These are phyloP conservation scores for Porcisia hertigi DNA, from an alignment of 208 protist genomes.

Conservation along the genomic window DNA sequence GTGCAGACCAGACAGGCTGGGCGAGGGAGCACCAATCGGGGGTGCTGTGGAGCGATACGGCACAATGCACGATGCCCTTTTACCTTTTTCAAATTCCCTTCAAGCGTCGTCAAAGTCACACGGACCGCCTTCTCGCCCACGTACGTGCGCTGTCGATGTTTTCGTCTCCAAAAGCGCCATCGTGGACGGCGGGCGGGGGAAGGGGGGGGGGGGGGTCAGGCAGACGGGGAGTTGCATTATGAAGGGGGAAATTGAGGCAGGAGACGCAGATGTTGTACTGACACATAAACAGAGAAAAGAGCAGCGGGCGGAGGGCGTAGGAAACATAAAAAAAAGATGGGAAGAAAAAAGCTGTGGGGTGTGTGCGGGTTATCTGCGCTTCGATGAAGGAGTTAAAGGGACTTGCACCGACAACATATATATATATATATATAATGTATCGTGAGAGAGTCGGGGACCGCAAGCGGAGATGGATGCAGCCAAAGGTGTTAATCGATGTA, in stretches of 20 bases:
- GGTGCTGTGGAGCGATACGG: neutral
- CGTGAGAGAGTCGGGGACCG: no score
- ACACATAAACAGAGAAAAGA: neutral
- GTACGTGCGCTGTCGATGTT: neutral
- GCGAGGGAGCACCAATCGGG: no score
- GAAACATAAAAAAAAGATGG: neutral
- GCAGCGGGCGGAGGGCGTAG: neutral
- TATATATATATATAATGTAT: no score
- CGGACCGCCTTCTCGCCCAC: neutral
- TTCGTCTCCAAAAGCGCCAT: neutral
- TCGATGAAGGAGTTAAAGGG: no score
- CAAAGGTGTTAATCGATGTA: no score
- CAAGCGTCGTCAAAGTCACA: neutral
- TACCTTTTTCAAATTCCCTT: neutral
- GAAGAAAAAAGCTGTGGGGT: neutral
- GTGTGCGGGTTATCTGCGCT: no score
- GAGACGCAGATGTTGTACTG: neutral
- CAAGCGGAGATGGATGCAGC: no score
- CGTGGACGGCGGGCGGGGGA: neutral
- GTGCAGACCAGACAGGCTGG: neutral
- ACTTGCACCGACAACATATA: no score
- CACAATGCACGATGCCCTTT: neutral
- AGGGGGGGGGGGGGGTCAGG: neutral
- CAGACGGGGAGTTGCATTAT: neutral
- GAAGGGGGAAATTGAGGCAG: neutral